Conservation (phyloP, 2,329 filamentous ascomycete genomes). For the Colletotrichum lini region DNA sequence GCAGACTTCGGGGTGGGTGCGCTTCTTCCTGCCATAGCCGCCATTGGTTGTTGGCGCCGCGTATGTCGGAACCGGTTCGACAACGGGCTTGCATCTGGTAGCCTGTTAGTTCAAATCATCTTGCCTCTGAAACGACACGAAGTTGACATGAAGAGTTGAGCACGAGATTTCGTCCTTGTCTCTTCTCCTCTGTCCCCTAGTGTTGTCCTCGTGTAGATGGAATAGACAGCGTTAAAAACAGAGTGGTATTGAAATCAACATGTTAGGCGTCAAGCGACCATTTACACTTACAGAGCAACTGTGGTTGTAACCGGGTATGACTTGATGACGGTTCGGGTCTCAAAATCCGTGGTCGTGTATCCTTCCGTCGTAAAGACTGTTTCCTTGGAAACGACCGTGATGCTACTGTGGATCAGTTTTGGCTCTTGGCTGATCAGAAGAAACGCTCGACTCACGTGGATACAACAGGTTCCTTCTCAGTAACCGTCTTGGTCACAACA, state of each 20-base stretch:
- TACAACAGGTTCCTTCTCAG: conserved; percentile 14
- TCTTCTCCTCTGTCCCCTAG: background rate
- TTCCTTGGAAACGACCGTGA: conserved; percentile 27
- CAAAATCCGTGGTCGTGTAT: conserved; percentile 36
- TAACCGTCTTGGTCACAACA: conserved; percentile 3
- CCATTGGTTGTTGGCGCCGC: conserved; percentile 23
- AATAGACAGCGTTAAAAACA: too few species aligned
- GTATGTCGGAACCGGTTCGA: conserved; percentile 19
- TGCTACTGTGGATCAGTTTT: conserved; percentile 6
- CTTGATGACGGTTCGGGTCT: conserved; percentile 25
- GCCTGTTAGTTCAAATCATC: background rate
- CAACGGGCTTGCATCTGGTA: conserved; percentile 19
- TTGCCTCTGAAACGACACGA: background rate
- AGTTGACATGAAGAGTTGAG: background rate
- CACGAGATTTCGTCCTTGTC: background rate
- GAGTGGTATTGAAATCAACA: background rate
- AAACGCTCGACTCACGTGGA: conserved; percentile 22
- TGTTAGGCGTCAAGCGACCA: background rate
- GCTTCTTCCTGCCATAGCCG: conserved; percentile 8
- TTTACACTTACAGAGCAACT: conserved; percentile 31
- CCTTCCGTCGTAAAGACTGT: conserved; percentile 35
- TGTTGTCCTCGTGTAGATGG: background rate
- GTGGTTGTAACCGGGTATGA: conserved; percentile 44
- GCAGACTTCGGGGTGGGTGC: conserved; percentile 32
- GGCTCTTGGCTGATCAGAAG: rapidly evolving